Base-by-base conservation (phyloP, 116 monocot genomes). In the Phalaenopsis hybrid region DNA sequence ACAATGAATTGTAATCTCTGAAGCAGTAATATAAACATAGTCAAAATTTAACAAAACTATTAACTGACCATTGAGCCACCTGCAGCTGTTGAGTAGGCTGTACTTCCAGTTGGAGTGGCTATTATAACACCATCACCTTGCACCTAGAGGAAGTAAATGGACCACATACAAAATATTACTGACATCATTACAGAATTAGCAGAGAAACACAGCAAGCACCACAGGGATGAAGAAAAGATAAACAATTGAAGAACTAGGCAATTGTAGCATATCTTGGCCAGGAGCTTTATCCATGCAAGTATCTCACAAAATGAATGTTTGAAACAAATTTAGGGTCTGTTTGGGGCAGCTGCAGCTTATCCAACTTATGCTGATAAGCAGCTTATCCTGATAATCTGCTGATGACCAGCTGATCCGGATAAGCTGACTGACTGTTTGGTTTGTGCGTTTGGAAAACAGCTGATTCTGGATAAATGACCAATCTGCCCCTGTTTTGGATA, bases 101-200 rank as follows among this genome's bases (percentile, higher is more conserved):
- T 97, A 76, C 94, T 94, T 49, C 96, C 96, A 44, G 96, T 97
- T 31, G 96, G 94, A 73, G 96, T 97, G 18, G 96, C 96, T 75
- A 97, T 87, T 83, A 97, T 97, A 34, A 97, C 92, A 77, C 96
- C 96, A 89, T 97, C 96, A 55, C 92, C 96, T 92, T 97, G 96
- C 52, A 97, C 96, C 96, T 97, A 83, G 72, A 81, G 70, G 3
- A 34, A 83, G 70, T 82, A 80, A 57, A 50, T 13, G 12, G 83
- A 73, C 57, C 23, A 68, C 5, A 52, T 52, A 31, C 31, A 65
- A 8, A 37, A 50, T 13, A 25, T 77, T 50, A 50, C 31, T 50
- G 23, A 44, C 10, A 61, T 8, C 12, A 84, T 37, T 48, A 41
- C 50, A 44, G 37, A 41, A 49, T 37, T 49, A 57, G 79, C 44